Conservation (phyloP, 352 stramenopile genomes). For the Globisporangium recalcitrans region DNA sequence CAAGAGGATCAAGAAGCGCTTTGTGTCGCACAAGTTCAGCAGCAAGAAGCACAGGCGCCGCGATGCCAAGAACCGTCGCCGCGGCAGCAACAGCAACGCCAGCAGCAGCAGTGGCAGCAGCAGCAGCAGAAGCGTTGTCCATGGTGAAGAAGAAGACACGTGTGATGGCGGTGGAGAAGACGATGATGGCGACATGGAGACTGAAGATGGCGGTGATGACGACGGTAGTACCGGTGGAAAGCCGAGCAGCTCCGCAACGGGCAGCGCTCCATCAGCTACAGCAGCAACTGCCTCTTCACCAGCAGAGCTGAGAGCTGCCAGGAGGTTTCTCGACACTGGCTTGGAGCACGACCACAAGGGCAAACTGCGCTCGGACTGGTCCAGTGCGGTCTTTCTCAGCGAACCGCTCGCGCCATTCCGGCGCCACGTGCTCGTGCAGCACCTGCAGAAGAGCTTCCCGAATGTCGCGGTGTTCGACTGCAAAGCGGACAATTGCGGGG, state of each 20-base stretch:
- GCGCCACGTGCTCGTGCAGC: constrained; percentile 45
- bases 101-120: not conserved
- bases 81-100: constrained; percentile 2
- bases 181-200: not conserved
- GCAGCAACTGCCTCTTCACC: not conserved
- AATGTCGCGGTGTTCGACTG: constrained; percentile 51
- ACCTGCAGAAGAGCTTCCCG: constrained; percentile 42
- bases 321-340: constrained; percentile 31
- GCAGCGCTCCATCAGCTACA: not conserved
- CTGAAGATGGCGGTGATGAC: not conserved
- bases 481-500: constrained; percentile 44
- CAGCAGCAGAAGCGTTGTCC: not conserved
- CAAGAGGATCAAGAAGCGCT: constrained; percentile 21
- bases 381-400: constrained; percentile 41
- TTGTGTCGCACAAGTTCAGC: not conserved
- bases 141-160: constrained; percentile 5
- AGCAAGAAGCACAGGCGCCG: not conserved
- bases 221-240: not conserved
- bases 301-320: constrained; percentile 21
- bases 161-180: not conserved
- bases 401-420: constrained; percentile 61
- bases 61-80: not conserved
- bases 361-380: constrained; percentile 16
- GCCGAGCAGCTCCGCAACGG: not conserved
- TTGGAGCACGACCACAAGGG: constrained; percentile 18